A percentile compares a stretch with the other conserved stretches of the same genome.
These are phyloP conservation scores for Agaricus blazei DNA, from an alignment of 768 basidiomycete species.

Conservation along the genomic window DNA sequence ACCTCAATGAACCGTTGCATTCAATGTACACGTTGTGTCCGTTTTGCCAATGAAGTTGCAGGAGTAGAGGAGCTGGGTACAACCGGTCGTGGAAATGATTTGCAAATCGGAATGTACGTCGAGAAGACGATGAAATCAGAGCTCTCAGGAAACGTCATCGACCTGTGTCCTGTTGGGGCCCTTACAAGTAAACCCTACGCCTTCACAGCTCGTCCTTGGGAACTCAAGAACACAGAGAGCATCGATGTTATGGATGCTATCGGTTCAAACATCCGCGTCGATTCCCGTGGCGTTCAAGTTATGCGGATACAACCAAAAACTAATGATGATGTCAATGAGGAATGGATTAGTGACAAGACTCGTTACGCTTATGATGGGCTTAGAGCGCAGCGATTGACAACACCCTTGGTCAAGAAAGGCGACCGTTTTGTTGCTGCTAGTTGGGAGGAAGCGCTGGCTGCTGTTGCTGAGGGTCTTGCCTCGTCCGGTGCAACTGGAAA, in stretches of 20 bases:
- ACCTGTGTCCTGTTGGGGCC: conserved; percentile 97
- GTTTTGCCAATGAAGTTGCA: conserved; percentile 98
- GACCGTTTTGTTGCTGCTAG: conserved; percentile 86
- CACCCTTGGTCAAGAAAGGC: conserved; percentile 85
- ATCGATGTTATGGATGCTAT: conserved; percentile 94
- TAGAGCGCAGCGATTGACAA: conserved; percentile 90
- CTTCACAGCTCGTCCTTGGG: conserved; percentile 97
- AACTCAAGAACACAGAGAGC: conserved; percentile 96
- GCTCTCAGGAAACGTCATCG: conserved; percentile 93
- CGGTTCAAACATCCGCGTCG: conserved; percentile 94
- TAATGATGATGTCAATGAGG: conserved; percentile 98
- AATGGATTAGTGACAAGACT: conserved; percentile 99
- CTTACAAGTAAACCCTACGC: conserved; percentile 98
- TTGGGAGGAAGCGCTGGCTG: conserved; percentile 86
- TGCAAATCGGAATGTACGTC: conserved; percentile 98
- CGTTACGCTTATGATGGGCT: conserved; percentile 96
- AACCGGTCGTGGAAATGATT: conserved; percentile 94
- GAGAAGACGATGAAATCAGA: conserved; percentile 98
- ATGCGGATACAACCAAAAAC: conserved; percentile 97
- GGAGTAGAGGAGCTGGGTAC: conserved; percentile 97
- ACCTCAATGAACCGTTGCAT: conserved; percentile 99
- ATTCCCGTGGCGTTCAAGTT: conserved; percentile 92
- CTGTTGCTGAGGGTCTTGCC: conserved; percentile 74
- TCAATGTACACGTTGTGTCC: conserved; percentile 98
- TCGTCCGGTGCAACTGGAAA: conserved; percentile 80